Evolutionary conservation across 2,329 filamentous ascomycete genomes (phyloP), one percentile per base, ranked within the genome.

Genomic region (Diaporthe sp.): DNA sequence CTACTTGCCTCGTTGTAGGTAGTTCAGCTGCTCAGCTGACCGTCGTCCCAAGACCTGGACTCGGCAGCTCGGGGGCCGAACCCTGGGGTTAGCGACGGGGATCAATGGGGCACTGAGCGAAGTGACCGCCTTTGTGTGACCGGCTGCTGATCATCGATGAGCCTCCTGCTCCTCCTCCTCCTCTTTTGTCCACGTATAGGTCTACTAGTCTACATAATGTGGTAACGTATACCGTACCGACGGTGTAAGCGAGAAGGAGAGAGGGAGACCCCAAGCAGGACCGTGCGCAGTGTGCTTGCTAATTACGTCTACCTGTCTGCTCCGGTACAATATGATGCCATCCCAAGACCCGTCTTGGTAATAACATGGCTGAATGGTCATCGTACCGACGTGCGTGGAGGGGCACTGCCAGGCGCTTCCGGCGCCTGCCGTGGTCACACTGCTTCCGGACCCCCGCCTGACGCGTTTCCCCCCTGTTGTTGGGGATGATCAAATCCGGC

Each of bases 401-500:
- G 47, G 42, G 28, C 71, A 65, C 22, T 42, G 49, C 57, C 58
- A 49, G 47, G 71, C 58, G 71, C 71, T 55, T 53, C 34, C 28
- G 58, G 71, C 71, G 71, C 71, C 71, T 72, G 57, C 57, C 31
- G 71, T 58, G 70, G 71, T 72, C 71, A 72, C 68, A 58, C 68
- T 58, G 51, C 53, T 49, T 68, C 47, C 63, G 63, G 47, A 51
- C n/a, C 63, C 63, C 63, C 63, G 63, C 63, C 65, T 70, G 65
- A 70, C 65, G 65, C 65, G 65, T 70, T 25, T 37, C 9, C 63
- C 63, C 63, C 63, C 44, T 51, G 44, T 17, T 25, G 31, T 51
- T 37, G 47, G 47, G 47, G 65, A n/a, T 42, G 65, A 70, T 55
- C 65, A 53, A 28, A 53, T 55, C 65, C 65, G 65, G 65, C 31